Conservation (phyloP, 257 asterid genomes). For the Craterostigma plantagineum region DNA sequence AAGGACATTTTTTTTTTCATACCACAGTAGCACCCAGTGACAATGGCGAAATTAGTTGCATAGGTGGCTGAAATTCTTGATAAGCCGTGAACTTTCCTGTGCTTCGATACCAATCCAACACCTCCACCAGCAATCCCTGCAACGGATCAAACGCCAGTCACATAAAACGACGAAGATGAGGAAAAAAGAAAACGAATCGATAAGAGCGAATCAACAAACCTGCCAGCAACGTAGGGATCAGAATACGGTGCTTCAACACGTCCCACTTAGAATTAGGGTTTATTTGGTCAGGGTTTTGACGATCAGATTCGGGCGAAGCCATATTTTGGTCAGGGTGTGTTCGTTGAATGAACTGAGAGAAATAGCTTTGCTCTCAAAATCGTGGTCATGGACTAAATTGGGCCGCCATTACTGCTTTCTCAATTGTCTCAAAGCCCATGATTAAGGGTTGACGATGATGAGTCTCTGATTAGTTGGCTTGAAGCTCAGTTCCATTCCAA, state of each 20-base stretch:
- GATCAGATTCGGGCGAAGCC: constrained; percentile 15
- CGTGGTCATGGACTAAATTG: too few species aligned
- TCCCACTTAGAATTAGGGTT: constrained; percentile 12
- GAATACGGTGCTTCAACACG: constrained; percentile 44
- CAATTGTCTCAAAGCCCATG: too few species aligned
- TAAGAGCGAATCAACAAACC: constrained; percentile 15
- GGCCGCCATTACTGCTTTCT: too few species aligned
- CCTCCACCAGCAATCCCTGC: constrained; percentile 80
- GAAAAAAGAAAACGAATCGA: neutral
- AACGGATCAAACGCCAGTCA: constrained; percentile 2
- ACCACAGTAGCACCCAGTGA: constrained; percentile 88
- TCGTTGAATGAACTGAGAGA: too few species aligned
- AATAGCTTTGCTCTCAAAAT: too few species aligned
- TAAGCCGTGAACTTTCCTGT: constrained; percentile 46
- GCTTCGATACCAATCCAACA: constrained; percentile 58
- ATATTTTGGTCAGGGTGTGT: too few species aligned
- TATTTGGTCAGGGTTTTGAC: constrained; percentile 11
- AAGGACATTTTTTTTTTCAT: neutral
- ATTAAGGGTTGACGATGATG: too few species aligned
- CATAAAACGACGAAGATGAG: neutral
- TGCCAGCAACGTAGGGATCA: constrained; percentile 68
- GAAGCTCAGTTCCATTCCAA: too few species aligned
- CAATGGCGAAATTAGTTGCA: constrained; percentile 76
- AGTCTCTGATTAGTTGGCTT: too few species aligned
- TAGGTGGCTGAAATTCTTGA: constrained; percentile 45